phyloP scores from a whole-genome alignment of 2,329 filamentous ascomycete species.

The Zymoseptoria brevis region DNA sequence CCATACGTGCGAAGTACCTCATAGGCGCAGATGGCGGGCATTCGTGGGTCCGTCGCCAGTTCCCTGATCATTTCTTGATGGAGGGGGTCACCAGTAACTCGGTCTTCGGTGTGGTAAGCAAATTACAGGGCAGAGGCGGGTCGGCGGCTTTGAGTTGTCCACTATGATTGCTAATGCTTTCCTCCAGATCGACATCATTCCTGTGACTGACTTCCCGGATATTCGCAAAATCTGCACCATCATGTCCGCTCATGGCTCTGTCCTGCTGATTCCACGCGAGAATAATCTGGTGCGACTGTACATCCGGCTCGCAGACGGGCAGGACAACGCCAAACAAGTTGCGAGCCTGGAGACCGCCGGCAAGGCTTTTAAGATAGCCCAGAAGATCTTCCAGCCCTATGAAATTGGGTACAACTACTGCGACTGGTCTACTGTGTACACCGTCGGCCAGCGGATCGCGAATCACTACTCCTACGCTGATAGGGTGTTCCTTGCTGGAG shows the following conservation, averaged over 20 bases:
- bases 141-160: background rate
- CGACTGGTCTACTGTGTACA: slow-evolving; percentile 53
- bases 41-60: slow-evolving; percentile 8
- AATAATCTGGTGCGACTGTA: slow-evolving; percentile 19
- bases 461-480: slow-evolving; percentile 45
- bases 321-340: slow-evolving; percentile 45
- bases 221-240: slow-evolving; percentile 74
- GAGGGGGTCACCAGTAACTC: slow-evolving; percentile 18
- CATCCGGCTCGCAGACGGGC: slow-evolving; percentile 31
- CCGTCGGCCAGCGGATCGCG: slow-evolving; percentile 60
- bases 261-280: slow-evolving; percentile 70
- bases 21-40: slow-evolving; percentile 20
- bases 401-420: slow-evolving; percentile 27
- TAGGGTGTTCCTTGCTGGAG: slow-evolving; percentile 35
- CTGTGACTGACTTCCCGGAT: slow-evolving; percentile 42
- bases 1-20: slow-evolving; percentile 16
- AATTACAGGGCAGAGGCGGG: background rate
- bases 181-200: slow-evolving; percentile 16
- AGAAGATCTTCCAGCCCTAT: slow-evolving; percentile 58
- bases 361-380: slow-evolving; percentile 51
- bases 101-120: slow-evolving; percentile 22
- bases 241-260: slow-evolving; percentile 58
- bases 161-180: background rate
- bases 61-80: slow-evolving; percentile 9
- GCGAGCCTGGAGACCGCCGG: slow-evolving; percentile 57